Evolutionary conservation across 768 basidiomycete species (phyloP).

Genomic region (Jaapia argillacea): DNA sequence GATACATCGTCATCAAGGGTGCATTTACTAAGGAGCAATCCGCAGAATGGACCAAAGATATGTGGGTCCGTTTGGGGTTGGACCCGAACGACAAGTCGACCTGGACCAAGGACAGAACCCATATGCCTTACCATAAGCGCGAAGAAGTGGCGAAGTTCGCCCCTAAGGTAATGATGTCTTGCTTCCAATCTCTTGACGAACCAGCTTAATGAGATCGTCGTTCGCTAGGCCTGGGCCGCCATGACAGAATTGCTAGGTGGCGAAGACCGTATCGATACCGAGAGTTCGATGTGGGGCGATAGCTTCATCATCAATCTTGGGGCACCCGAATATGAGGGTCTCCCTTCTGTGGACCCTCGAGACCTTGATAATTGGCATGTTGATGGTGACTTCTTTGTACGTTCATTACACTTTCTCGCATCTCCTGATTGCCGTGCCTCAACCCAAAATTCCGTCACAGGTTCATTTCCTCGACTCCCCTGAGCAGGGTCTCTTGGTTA

Average conservation of each 20-base stretch:
- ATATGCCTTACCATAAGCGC: conserved; percentile 44
- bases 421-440: background rate
- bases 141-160: conserved; percentile 38
- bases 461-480: conserved; percentile 57
- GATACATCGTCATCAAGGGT: conserved; percentile 40
- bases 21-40: conserved; percentile 46
- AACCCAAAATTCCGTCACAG: too few species aligned
- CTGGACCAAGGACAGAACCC: conserved; percentile 50
- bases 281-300: conserved; percentile 42
- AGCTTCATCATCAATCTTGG: conserved; percentile 59
- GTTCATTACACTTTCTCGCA: conserved; percentile 7
- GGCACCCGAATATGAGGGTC: conserved; percentile 28
- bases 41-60: conserved; percentile 34
- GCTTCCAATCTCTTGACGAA: background rate
- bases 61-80: conserved; percentile 43
- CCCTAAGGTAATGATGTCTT: conserved; percentile 38
- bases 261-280: conserved; percentile 43
- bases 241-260: conserved; percentile 54
- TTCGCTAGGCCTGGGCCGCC: conserved; percentile 42
- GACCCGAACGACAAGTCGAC: conserved; percentile 44
- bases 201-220: too few species aligned
- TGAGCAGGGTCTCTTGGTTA: conserved; percentile 53
- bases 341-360: conserved; percentile 23
- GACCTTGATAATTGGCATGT: conserved; percentile 58
- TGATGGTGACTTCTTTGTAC: conserved; percentile 47